A percentile compares a stretch with the other conserved stretches of the same genome.
These are phyloP conservation scores for Botrytis fragariae DNA, from an alignment of 2,329 filamentous ascomycete genomes.

Conservation along the genomic window DNA sequence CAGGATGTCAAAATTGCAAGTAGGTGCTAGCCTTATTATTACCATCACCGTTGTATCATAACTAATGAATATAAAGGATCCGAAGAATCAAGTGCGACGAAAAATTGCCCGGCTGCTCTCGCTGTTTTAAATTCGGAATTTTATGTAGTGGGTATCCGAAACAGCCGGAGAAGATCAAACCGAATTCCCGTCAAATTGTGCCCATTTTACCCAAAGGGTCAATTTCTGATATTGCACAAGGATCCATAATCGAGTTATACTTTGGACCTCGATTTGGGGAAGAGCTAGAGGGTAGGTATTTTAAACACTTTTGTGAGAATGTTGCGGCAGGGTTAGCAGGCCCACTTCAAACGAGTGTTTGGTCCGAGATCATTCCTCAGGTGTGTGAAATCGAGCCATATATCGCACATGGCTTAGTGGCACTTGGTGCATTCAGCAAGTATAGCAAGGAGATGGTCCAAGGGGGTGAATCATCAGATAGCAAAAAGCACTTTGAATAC, in stretches of 20 bases:
- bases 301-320: slow-evolving; percentile 27
- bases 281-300: slow-evolving; percentile 23
- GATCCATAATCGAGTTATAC: neutral
- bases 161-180: neutral
- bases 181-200: slow-evolving; percentile 2
- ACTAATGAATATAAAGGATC: slow-evolving; percentile 42
- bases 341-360: slow-evolving; percentile 23
- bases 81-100: slow-evolving; percentile 39
- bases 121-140: slow-evolving; percentile 25
- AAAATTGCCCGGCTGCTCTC: slow-evolving; percentile 24
- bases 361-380: slow-evolving; percentile 28
- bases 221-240: neutral
- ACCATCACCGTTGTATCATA: neutral
- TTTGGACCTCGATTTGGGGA: slow-evolving; percentile 21
- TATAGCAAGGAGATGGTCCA: neutral
- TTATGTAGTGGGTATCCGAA: slow-evolving; percentile 28
- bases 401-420: slow-evolving; percentile 27
- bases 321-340: slow-evolving; percentile 24
- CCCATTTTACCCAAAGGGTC: slow-evolving; percentile 14
- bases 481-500: slow-evolving; percentile 13
- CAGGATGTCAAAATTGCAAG: slow-evolving; percentile 25
- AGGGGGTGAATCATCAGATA: neutral
- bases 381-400: slow-evolving; percentile 25
- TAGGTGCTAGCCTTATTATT: slow-evolving; percentile 10
- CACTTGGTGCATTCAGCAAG: slow-evolving; percentile 26